Evolutionary conservation across 2,329 filamentous ascomycete genomes (phyloP), one percentile per base, ranked within the genome.

Genomic region (Hypocreales sp.): DNA sequence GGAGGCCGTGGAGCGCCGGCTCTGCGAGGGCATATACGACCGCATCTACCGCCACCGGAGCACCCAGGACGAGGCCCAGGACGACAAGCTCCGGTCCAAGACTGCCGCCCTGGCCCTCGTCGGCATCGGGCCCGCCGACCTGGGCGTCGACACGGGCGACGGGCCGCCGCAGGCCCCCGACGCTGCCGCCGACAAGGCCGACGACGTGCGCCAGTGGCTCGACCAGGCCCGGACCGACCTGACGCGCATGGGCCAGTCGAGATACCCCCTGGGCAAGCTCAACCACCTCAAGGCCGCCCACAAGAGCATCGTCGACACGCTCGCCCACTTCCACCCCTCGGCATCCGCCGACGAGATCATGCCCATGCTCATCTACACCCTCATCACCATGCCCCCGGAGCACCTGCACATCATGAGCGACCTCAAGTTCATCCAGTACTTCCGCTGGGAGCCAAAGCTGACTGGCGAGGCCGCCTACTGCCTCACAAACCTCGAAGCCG

Each of bases 331-430:
- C 33, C 71, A 74, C 35, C 71, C 69, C 12, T 74, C 86, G 1
- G 93, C 90, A 1, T 95, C 90, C 1, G 90, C 90, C 3, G 90
- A 98, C 46, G 90, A 95, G 53, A 92, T 98, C 29, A 74, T 98
- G 49, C 90, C 90, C 1, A 93, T 92, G 51, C 66, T 98, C 35
- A 98, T 98, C 35, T 98, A 92, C 56, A 82, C 84, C 0, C 67
- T 98, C 33, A 92, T 98, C 46, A 94, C 84, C 3, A 77, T 86
- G 24, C 78, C 83, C 1, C 79, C 86, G 0, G 80, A 90, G 50
- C 71, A 76, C 19, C 75, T 95, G 25, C 81, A 86, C 48, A 78
- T 86, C 30, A 83, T 93, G 44, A 95, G 87, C 58, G 92, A 98
- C 48, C 61, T 92, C n/a, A 73, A 79, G 40, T 98, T 95, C 48